These are phyloP conservation scores for Hevea brasiliensis DNA, from an alignment of 345 rosid genomes.

Conservation along the genomic window DNA sequence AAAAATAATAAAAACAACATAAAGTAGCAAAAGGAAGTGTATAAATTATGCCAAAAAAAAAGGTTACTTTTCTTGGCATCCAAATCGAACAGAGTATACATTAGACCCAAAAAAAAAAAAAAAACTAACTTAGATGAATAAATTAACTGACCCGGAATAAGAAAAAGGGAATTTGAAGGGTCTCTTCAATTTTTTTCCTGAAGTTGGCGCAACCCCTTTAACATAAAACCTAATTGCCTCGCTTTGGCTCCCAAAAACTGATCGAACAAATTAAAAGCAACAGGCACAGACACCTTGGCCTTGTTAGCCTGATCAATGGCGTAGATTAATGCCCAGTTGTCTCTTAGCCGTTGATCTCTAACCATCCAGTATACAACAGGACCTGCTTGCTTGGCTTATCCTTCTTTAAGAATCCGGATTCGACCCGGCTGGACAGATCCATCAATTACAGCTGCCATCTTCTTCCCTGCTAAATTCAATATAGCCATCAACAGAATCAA, in stretches of 20 bases:
- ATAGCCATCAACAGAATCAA: too few relatives aligned
- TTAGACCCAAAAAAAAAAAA: too few relatives aligned
- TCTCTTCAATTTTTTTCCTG: slow-evolving; percentile 45
- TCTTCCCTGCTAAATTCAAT: too few relatives aligned
- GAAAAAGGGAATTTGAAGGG: slow-evolving; percentile 65
- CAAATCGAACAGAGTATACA: too few relatives aligned
- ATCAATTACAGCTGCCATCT: background rate
- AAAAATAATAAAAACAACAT: too few relatives aligned
- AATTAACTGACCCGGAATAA: slow-evolving; percentile 59
- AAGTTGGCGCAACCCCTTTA: slow-evolving; percentile 71
- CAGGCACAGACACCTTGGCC: slow-evolving; percentile 67
- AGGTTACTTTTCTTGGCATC: too few relatives aligned
- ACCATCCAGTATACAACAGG: slow-evolving; percentile 98
- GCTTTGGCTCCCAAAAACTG: slow-evolving; percentile 81
- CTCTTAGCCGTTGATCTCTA: slow-evolving; percentile 83
- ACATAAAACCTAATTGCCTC: slow-evolving; percentile 88
- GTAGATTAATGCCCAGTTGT: slow-evolving; percentile 89
- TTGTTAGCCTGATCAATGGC: slow-evolving; percentile 85
- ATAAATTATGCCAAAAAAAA: too few relatives aligned
- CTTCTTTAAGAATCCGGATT: slow-evolving; percentile 57
- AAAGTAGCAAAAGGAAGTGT: too few relatives aligned
- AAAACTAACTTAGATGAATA: too few relatives aligned
- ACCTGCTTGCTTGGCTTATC: slow-evolving; percentile 42
- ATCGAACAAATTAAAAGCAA: slow-evolving; percentile 88
- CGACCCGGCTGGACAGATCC: too few relatives aligned